A percentile compares a stretch with the other conserved stretches of the same genome.
Conservation (phyloP, 306 rosid species). For the Vigna hirtella region DNA sequence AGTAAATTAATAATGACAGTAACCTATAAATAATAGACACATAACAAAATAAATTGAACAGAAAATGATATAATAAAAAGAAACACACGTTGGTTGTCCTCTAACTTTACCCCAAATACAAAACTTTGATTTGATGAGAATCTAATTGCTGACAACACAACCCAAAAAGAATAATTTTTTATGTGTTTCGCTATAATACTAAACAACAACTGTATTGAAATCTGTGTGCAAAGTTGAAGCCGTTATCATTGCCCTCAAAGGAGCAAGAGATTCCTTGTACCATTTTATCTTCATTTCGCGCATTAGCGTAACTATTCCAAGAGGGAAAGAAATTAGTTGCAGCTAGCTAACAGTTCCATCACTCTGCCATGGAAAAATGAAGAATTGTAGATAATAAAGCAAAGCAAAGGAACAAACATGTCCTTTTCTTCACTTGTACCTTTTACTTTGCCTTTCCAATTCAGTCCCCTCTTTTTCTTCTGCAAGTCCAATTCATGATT, state of each 20-base stretch:
- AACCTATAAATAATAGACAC: no score
- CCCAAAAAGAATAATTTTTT: not conserved
- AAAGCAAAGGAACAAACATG: conserved; percentile 28
- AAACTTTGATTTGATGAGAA: not conserved
- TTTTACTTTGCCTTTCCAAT: conserved; percentile 12
- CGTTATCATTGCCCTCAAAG: not conserved
- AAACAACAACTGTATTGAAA: not conserved
- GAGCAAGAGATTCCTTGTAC: not conserved
- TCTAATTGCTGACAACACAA: not conserved
- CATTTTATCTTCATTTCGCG: conserved; percentile 10
- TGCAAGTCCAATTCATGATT: conserved; percentile 34
- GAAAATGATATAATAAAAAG: no score
- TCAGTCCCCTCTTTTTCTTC: not conserved
- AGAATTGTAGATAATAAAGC: not conserved
- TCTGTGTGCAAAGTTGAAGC: not conserved
- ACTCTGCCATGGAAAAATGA: conserved; percentile 8
- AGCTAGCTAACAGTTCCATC: not conserved
- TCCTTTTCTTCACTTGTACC: conserved; percentile 54
- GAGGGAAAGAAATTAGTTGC: conserved; percentile 6
- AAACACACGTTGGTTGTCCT: not conserved
- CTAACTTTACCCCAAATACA: not conserved
- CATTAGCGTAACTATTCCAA: not conserved
- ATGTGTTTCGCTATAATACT: not conserved
- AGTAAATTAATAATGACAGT: no score
- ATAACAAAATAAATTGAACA: no score